phyloP scores from a whole-genome alignment of 352 stramenopile genomes.

The Globisporangium parvum region DNA sequence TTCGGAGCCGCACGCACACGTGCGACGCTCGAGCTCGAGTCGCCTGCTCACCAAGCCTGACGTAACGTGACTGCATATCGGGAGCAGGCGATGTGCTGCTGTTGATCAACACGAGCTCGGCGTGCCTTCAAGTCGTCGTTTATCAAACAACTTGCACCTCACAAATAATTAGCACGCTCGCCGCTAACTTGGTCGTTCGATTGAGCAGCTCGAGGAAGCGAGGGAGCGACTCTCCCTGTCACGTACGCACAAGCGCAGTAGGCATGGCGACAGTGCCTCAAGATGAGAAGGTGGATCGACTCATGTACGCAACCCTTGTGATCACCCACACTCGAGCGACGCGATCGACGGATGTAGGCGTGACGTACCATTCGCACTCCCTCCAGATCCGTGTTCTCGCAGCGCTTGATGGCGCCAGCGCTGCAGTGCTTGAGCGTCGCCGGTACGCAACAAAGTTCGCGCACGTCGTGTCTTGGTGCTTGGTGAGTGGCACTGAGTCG shows the following conservation, averaged over 20 bases:
- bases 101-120: no score
- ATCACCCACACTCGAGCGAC: no score
- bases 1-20: neutral
- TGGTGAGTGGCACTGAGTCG: neutral
- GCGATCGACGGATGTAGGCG: no score
- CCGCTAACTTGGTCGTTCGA: no score
- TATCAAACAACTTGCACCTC: no score
- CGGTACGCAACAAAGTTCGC: constrained; percentile 15
- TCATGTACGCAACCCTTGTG: constrained; percentile 33
- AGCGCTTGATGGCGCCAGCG: constrained; percentile 31
- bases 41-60: constrained; percentile 2
- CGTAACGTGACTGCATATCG: no score
- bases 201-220: no score
- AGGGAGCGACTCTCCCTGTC: neutral
- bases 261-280: constrained; percentile 34
- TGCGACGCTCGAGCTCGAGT: neutral
- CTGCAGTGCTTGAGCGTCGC: constrained; percentile 43
- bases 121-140: no score
- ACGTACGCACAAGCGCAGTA: neutral
- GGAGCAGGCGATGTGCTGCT: no score
- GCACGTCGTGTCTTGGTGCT: neutral
- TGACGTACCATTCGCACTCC: neutral
- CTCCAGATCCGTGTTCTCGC: constrained; percentile 34
- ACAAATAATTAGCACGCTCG: no score
- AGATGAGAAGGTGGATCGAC: constrained; percentile 39